Evolutionary conservation across 2,329 filamentous ascomycete species (phyloP), one percentile per base, ranked within the genome.

Genomic region (Aspergillus fijiensis): DNA sequence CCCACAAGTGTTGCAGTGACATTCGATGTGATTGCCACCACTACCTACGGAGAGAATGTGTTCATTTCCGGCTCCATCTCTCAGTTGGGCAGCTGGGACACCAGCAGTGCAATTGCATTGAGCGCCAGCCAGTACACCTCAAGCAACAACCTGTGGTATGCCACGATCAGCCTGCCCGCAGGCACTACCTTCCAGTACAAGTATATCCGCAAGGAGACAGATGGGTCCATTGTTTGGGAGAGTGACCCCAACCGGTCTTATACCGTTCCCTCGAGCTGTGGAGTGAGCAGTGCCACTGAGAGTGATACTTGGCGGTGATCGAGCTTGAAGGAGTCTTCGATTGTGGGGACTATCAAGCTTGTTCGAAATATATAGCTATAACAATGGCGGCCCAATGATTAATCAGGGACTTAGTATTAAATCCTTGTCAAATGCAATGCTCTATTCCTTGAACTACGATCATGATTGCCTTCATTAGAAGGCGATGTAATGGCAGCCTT

Each of bases 151-250:
- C 66, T 89, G 9, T 92, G 89, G 89, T 80, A 75, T 51, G 81
- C 72, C 0, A 83, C 83, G 0, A 70, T 90, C 33, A 77, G 74
- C 2, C 75, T 92, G 12, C 72, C 79, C 1, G 79, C 84, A 0
- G 87, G 87, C 1, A 77, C 79, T 60, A 76, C 72, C 6, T 78
- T 91, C 51, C 69, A 86, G 76, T 91, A 90, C 74, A 91, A 91
- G 78, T 92, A 85, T 68, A 84, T 91, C 65, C 83, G 84, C 27
- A 80, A 88, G 14, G 53, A 48, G 48, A 79, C 79, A 60, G 81
- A 85, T 67, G 84, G 86, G 1, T 76, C 76, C 0, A 74, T 89
- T 11, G 79, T 74, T 6, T 91, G 89, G 88, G 89, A 91, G 77
- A 79, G 76, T 49, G 87, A 88, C 61, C 73, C 77, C 1, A 80